A percentile compares a stretch with the other conserved stretches of the same genome.
Conservation (phyloP, 169 alveolate genomes). For the Amoebophrya sp. region DNA sequence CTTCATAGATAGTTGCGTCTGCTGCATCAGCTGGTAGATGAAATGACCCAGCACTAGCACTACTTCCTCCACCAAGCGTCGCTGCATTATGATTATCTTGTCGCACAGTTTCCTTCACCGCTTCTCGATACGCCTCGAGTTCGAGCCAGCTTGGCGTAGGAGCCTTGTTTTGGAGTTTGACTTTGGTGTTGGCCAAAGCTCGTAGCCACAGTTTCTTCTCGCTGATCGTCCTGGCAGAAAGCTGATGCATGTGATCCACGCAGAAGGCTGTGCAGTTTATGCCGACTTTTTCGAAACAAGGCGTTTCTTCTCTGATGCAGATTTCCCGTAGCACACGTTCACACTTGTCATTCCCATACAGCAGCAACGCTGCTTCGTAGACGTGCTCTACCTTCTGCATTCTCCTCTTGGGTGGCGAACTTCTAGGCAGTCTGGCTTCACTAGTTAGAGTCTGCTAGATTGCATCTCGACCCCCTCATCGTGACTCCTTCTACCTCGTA, state of each 20-base stretch:
- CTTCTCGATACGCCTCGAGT: not conserved
- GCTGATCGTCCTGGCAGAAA: not conserved
- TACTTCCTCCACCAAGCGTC: no score
- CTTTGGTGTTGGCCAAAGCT: not conserved
- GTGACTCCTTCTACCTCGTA: not conserved
- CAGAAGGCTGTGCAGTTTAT: not conserved
- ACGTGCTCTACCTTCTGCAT: not conserved
- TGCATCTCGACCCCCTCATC: no score
- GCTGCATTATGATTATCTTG: no score
- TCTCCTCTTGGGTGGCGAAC: not conserved
- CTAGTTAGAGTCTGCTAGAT: no score
- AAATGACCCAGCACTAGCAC: no score
- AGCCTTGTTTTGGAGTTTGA: not conserved
- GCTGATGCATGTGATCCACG: not conserved
- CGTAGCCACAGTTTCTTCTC: not conserved
- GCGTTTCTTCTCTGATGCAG: not conserved
- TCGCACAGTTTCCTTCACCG: not conserved
- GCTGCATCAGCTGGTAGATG: not conserved
- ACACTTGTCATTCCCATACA: not conserved
- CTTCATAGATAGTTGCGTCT: not conserved
- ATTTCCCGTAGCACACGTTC: not conserved
- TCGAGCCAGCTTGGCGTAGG: not conserved
- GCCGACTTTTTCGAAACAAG: not conserved
- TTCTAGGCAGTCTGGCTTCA: no score
- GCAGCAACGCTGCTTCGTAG: not conserved